Evolutionary conservation across 805 yeast species (phyloP).

Genomic region (Hanseniaspora nectarophila): DNA sequence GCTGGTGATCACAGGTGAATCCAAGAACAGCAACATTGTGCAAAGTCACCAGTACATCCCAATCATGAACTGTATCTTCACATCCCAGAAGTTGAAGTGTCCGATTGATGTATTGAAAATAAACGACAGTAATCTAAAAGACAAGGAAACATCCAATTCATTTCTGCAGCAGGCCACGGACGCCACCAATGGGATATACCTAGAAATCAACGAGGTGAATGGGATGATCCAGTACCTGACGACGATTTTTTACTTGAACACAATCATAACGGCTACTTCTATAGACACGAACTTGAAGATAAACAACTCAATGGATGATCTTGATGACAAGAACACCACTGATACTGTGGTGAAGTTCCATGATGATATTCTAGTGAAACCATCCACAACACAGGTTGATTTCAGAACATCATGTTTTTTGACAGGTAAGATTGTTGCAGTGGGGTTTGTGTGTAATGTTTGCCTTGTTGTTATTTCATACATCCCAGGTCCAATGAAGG

Average conservation of each 20-base stretch:
- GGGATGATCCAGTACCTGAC: conserved; percentile 75
- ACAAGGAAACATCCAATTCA: conserved; percentile 39
- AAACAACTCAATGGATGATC: conserved; percentile 6
- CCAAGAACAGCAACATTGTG: conserved; percentile 52
- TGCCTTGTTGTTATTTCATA: conserved; percentile 68
- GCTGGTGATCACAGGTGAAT: conserved; percentile 37
- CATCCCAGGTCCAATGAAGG: conserved; percentile 47
- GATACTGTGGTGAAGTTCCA: conserved; percentile 60
- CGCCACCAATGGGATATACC: conserved; percentile 82
- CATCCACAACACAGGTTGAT: conserved; percentile 76
- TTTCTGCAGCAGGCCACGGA: conserved; percentile 93
- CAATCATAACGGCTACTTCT: conserved; percentile 9
- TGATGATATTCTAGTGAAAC: conserved; percentile 62
- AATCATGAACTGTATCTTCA: conserved; percentile 88
- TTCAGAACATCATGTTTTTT: conserved; percentile 89
- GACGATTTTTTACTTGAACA: conserved; percentile 51
- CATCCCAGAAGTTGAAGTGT: conserved; percentile 84
- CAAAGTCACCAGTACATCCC: conserved; percentile 76
- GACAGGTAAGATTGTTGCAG: conserved; percentile 80
- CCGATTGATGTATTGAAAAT: conserved; percentile 86
- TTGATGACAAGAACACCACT: neutral
- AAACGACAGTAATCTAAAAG: neutral
- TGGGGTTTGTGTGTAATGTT: conserved; percentile 91
- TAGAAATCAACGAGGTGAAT: conserved; percentile 50
- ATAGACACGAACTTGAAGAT: conserved; percentile 12